Evolutionary conservation across 768 basidiomycete genomes (phyloP), one percentile per base, ranked within the genome.

Genomic region (Lactarius hatsudake): DNA sequence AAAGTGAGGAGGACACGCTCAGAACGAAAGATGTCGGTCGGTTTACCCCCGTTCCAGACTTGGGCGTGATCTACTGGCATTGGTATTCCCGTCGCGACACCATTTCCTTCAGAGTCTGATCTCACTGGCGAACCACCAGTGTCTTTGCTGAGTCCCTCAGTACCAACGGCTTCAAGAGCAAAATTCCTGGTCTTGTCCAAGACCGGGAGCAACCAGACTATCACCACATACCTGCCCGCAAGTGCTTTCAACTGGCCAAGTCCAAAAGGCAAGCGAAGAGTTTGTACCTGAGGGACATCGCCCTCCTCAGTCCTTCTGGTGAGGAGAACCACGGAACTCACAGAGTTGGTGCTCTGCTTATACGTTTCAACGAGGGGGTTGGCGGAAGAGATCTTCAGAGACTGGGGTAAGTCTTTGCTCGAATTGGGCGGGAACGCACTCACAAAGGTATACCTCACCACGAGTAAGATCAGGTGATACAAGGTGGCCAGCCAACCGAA

Each of bases 401-500:
- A 23, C 13, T n/a, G 26, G 4, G 18, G 60, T 36, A 48, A 56
- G n/a, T 5, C 18, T 15, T 20, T 15, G 23, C n/a, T 51, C 36
- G 1, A 23, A 23, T 15, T 15, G 40, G 15, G 17, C 34, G 18
- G 15, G 26, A 10, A 20, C 26, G 32, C 26, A 58, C 61, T 40
- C 26, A 58, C 65, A 20, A 58, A 58, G 13, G 36, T n/a, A n/a
- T n/a, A n/a, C n/a, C n/a, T n/a, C n/a, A n/a, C n/a, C n/a, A 26
- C 36, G 55, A 62, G 17, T 2, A 40, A 38, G 15, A 63, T 20
- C 12, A 63, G 38, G n/a, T 26, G n/a, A 42, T 20, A 63, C 43
- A 59, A 59, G 7, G 56, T 54, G 26, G 26, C 58, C n/a, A 67
- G n/a, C 48, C 57, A 63, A 9, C 53, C 42, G 38, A 53, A 20